Evolutionary conservation across 805 yeast species (phyloP).

Genomic region (Zygoascus bituminiphila): DNA sequence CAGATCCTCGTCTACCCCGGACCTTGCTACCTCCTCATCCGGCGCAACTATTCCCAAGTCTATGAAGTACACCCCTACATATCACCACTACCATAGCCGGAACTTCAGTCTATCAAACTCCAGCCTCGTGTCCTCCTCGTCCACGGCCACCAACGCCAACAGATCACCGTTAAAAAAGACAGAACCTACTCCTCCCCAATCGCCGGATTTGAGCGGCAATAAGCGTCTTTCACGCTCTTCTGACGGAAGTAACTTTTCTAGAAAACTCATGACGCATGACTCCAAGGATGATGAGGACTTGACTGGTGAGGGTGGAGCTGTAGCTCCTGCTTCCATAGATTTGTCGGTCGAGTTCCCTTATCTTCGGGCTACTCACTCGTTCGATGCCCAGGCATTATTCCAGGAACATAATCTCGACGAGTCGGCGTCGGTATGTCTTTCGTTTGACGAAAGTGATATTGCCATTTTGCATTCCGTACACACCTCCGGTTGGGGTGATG

Average conservation of each 20-base stretch:
- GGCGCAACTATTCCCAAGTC: not conserved
- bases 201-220: conserved; percentile 3
- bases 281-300: not conserved
- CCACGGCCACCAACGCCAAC: not conserved
- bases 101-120: not conserved
- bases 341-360: conserved; percentile 25
- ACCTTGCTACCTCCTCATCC: not conserved
- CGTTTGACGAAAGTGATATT: conserved; percentile 30
- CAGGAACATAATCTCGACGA: conserved; percentile 22
- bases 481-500: conserved; percentile 38
- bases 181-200: conserved; percentile 7
- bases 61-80: not conserved
- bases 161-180: not conserved
- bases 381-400: conserved; percentile 25
- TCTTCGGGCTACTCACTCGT: conserved; percentile 27
- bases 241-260: not conserved
- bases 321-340: not conserved
- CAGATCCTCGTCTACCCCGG: not conserved
- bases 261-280: not conserved
- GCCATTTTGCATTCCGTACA: conserved; percentile 32
- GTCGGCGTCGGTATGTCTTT: conserved; percentile 27
- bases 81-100: not conserved
- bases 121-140: not conserved
- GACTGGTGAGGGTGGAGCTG: not conserved
- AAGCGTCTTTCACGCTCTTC: not conserved